These are phyloP conservation scores for Pisolithus thermaeus DNA, from an alignment of 1,284 basidiomycete genomes.

Conservation along the genomic window DNA sequence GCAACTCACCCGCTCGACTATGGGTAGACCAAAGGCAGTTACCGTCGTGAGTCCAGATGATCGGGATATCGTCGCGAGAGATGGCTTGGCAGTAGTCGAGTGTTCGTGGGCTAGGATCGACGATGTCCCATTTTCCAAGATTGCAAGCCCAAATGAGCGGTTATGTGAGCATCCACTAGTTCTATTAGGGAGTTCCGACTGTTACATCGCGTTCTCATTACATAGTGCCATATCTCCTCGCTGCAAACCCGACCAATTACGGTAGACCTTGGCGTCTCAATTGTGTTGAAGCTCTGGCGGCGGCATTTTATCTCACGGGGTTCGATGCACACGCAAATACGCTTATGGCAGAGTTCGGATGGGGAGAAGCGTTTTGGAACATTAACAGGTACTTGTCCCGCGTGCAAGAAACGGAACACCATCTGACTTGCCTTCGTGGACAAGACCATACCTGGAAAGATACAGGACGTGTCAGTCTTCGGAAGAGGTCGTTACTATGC, in stretches of 20 bases:
- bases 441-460: constrained; percentile 58
- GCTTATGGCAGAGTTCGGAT: constrained; percentile 76
- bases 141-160: constrained; percentile 89
- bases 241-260: constrained; percentile 93
- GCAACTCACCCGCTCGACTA: not conserved
- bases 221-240: constrained; percentile 86
- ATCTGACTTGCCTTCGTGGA: not conserved
- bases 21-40: constrained; percentile 76
- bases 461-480: constrained; percentile 69
- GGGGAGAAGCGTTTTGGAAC: constrained; percentile 81
- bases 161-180: constrained; percentile 52
- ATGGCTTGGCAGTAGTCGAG: constrained; percentile 92
- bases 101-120: constrained; percentile 96
- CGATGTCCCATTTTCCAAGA: constrained; percentile 92
- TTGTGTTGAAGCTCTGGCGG: constrained; percentile 90
- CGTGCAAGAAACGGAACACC: not conserved
- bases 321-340: constrained; percentile 76
- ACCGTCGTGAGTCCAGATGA: constrained; percentile 82
- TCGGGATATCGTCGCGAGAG: constrained; percentile 68
- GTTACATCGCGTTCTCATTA: not conserved
- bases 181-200: constrained; percentile 1
- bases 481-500: constrained; percentile 59
- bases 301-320: constrained; percentile 88
- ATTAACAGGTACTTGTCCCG: constrained; percentile 60
- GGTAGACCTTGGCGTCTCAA: constrained; percentile 91